Base-by-base conservation (phyloP, 768 basidiomycete genomes). In the Rhodotorula paludigena region DNA sequence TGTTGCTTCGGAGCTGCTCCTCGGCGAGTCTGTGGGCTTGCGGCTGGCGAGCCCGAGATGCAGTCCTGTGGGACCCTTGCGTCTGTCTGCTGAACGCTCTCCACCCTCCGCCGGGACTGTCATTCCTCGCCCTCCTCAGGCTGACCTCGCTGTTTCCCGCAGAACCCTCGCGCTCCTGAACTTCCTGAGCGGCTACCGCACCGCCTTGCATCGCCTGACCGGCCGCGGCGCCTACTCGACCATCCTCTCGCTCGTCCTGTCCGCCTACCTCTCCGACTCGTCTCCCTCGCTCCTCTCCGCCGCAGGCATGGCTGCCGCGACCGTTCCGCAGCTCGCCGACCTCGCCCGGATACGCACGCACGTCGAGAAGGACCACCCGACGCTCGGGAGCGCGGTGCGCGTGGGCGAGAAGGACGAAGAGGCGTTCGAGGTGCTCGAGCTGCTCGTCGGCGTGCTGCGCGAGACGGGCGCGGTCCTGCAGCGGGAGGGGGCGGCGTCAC, bases 211-310 rank as follows among this genome's bases (percentile, higher is more conserved):
- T 77, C 78, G 79, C 21, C 84, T 85, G 63, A 87, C 87, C 5
- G 85, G 86, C 21, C 85, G 89, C 48, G 90, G 90, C 30, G 89
- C 89, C 68, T 91, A 86, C 83, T 89, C 92, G 77, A 85, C 84
- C 62, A 88, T 92, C 74, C 83, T 87, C 58, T 86, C 85, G 5
- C 83, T 93, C 57, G 81, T 84, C 38, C 85, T 91, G 74, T 83
- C 85, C 21, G 78, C 90, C 70, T 90, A 87, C 78, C 73, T 72
- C 58, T 86, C 87, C 8, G 30, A 20, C 32, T 82, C 80, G 57
- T 82, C 82, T 32, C 78, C 75, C 16, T 84, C 88, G 75, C 75
- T 86, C 21, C 81, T 92, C 30, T 85, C 86, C 38, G 85, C 90
- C 3, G 78, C 80, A 63, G 89, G 89, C 42, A 85, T 93, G 82